phyloP scores from a whole-genome alignment of 257 asterid genomes.

The Fraxinus excelsior region DNA sequence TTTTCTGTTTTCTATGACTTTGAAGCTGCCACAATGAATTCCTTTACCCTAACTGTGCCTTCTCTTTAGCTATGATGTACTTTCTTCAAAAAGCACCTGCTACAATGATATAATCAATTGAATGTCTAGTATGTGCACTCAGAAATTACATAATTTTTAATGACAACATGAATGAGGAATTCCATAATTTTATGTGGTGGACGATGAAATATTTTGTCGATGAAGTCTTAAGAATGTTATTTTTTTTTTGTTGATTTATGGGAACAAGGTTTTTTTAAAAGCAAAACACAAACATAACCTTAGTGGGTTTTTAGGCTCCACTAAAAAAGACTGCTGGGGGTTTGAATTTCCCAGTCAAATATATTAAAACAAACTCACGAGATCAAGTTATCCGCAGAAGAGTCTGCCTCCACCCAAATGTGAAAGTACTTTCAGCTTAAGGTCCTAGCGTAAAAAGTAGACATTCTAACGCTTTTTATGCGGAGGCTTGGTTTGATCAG shows the following conservation, averaged over 20 bases:
- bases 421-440: too few species aligned
- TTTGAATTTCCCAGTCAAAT: too few species aligned
- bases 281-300: too few species aligned
- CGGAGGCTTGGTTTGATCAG: too few species aligned
- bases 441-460: too few species aligned
- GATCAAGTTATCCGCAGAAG: too few species aligned
- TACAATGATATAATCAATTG: not conserved
- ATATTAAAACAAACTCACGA: too few species aligned
- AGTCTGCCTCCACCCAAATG: too few species aligned
- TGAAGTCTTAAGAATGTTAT: conserved; percentile 2
- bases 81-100: not conserved
- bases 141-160: not conserved
- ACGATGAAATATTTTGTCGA: conserved; percentile 8
- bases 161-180: conserved; percentile 10
- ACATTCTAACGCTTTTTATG: too few species aligned
- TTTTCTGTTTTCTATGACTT: conserved; percentile 13
- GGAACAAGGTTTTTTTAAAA: not conserved
- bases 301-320: too few species aligned
- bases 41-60: not conserved
- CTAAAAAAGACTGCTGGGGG: too few species aligned
- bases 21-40: conserved; percentile 10
- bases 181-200: not conserved
- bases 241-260: not conserved
- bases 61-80: conserved; percentile 15
- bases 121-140: not conserved